These are phyloP conservation scores for Epithemia pelagica DNA, from an alignment of 108 stramenopile genomes.

Conservation along the genomic window DNA sequence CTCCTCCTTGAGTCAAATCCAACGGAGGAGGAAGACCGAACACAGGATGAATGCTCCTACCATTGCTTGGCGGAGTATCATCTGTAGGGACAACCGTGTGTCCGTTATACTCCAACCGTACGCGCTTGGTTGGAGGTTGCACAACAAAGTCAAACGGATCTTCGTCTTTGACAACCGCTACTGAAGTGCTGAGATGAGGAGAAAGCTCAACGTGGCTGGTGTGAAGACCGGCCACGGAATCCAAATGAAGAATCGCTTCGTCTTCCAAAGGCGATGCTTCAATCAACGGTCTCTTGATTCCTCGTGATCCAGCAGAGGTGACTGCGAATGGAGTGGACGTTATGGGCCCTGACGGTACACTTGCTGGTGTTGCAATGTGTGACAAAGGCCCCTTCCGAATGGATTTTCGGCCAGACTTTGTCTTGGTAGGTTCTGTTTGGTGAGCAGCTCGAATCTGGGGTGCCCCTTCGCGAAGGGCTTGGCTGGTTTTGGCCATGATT, in stretches of 20 bases:
- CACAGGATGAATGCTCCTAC: background rate
- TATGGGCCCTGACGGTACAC: background rate
- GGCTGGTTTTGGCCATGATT: constrained; percentile 73
- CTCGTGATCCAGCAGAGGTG: background rate
- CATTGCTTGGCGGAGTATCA: constrained; percentile 24
- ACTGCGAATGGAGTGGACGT: background rate
- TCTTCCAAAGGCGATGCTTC: background rate
- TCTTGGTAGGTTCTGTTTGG: constrained; percentile 12
- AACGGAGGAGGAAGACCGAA: constrained; percentile 4
- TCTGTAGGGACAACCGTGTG: background rate
- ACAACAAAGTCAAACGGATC: background rate
- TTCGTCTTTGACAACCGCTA: background rate
- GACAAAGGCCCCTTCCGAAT: background rate
- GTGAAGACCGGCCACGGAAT: background rate
- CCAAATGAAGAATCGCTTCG: background rate
- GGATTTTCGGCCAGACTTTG: background rate
- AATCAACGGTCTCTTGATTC: background rate
- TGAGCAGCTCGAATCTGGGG: constrained; percentile 60
- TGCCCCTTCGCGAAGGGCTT: constrained; percentile 81
- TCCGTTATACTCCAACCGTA: constrained; percentile 8
- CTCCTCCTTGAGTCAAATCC: background rate
- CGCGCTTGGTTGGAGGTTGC: background rate
- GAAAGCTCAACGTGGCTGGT: background rate
- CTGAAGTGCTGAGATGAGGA: background rate
- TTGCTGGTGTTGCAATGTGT: background rate